Evolutionary conservation across 805 yeast species (phyloP), one percentile per base, ranked within the genome.

Genomic region (Candida suzukii): DNA sequence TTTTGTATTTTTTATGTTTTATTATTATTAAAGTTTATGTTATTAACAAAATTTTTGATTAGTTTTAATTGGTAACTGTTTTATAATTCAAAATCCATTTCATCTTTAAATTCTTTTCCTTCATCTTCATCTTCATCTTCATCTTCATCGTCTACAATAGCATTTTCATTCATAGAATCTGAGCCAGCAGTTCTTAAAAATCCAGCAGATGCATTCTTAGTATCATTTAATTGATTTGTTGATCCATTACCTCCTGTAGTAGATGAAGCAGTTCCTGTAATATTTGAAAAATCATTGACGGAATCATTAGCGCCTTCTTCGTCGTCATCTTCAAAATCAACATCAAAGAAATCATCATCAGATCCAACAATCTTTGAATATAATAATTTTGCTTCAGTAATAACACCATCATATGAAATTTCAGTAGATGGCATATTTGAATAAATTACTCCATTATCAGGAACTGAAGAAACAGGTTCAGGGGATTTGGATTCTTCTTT

Each of bases 291-390:
- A n/a, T n/a, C n/a, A n/a, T n/a, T n/a, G n/a, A n/a, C n/a, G n/a
- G n/a, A n/a, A n/a, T n/a, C n/a, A n/a, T 35, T 19, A 29, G 41
- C 38, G 4, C 35, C 37, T 18, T 68, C 71, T 28, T 80, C 90
- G 35, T 85, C 95, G 18, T 88, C 96, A 59, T 91, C 98, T 62
- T 91, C 97, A 57, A 91, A 91, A 62, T 91, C 98, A 33, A 91
- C 86, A 60, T 88, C 96, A 57, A 91, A 91, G 66, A 93, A 93
- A 63, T 91, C 98, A 53, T 91, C 97, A 57, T 85, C 93, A 2
- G 95, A 76, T 10, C 98, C 98, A 11, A 93, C 95, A 46, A 91
- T 80, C 42, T 73, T 70, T 46, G 77, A 80, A 59, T 87, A 91
- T 33, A 91, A 58, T 18, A 76, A 66, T 56, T 79, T 83, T 7